These are phyloP conservation scores for Chernovozyma aurita DNA, from an alignment of 1,139 yeast species.

Conservation along the genomic window DNA sequence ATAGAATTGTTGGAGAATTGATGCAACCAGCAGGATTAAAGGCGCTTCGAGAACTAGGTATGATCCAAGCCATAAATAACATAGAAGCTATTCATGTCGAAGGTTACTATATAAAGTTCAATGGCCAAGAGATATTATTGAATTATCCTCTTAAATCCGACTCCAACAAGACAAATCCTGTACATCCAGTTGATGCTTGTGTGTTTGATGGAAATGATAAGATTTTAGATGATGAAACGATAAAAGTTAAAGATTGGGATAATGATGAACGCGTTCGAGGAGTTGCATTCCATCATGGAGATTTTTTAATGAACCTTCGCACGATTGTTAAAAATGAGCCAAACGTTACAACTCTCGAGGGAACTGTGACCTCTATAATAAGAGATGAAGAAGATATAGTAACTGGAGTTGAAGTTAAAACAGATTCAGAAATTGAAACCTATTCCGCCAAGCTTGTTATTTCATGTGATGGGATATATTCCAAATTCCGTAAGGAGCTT, in stretches of 20 bases:
- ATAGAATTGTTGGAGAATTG: conserved; percentile 93
- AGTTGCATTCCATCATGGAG: conserved; percentile 89
- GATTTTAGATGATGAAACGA: conserved; percentile 43
- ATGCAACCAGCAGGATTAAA: conserved; percentile 93
- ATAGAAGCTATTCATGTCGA: conserved; percentile 75
- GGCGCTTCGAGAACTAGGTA: conserved; percentile 76
- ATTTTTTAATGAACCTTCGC: conserved; percentile 74
- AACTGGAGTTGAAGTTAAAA: conserved; percentile 66
- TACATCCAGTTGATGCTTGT: conserved; percentile 49
- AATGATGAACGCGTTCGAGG: conserved; percentile 65
- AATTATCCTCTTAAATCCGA: conserved; percentile 68
- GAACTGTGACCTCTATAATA: conserved; percentile 66
- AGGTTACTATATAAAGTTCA: conserved; percentile 78
- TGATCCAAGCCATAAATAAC: conserved; percentile 71
- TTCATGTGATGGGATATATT: conserved; percentile 91
- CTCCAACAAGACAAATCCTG: conserved; percentile 37
- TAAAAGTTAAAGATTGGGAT: conserved; percentile 52
- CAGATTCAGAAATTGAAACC: conserved; percentile 12
- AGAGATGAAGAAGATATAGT: conserved; percentile 43
- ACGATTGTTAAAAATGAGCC: conserved; percentile 61
- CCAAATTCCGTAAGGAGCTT: conserved; percentile 80
- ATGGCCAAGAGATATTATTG: conserved; percentile 51
- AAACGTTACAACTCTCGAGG: conserved; percentile 75
- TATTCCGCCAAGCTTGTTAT: conserved; percentile 64
- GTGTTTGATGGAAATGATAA: conserved; percentile 56